Evolutionary conservation across 2,329 filamentous ascomycete genomes (phyloP), one percentile per base, ranked within the genome.

Genomic region (Sporothrix humicola): DNA sequence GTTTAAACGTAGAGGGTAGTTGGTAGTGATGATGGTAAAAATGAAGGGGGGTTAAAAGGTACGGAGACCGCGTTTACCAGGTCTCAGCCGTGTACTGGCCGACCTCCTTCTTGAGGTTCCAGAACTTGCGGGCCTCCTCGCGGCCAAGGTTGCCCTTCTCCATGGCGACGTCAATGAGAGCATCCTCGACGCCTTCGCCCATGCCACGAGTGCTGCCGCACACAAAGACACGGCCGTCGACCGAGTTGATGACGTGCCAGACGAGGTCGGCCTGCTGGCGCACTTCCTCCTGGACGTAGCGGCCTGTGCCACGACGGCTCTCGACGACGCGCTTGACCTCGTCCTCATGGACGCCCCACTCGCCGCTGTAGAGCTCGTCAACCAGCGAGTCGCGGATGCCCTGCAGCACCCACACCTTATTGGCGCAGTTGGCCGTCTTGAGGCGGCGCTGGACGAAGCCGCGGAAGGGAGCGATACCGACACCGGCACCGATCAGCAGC

Each of bases 321-420:
- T 96, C 89, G 12, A 95, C 91, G 0, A 96, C 92, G 58, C 90
- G 92, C 84, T 95, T 94, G 69, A 95, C 91, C 80, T 95, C 91
- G 71, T 93, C 90, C 80, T 98, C 95, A 79, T 97, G 93, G 1
- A 96, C 93, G 69, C 96, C 96, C 89, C 97, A 97, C 82, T 99
- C 96, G 77, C 96, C 96, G 74, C 91, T 93, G 85, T 99, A 99
- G 56, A 99, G 91, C 83, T 99, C 96, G 79, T 99, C 96, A 26
- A 98, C 89, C 58, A 97, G 89, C 37, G 93, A 94, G 83, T 99
- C 96, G n/a, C 95, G 92, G 63, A 97, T 91, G 54, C 95, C 95
- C 83, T 98, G 95, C 61, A 98, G 88, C 63, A 98, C 93, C 95
- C 95, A 98, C 78, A 98, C 95, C 84, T 98, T 98, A 86, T 98